Base-by-base conservation (phyloP, 2,329 filamentous ascomycete genomes). In the Beauveria varroae region DNA sequence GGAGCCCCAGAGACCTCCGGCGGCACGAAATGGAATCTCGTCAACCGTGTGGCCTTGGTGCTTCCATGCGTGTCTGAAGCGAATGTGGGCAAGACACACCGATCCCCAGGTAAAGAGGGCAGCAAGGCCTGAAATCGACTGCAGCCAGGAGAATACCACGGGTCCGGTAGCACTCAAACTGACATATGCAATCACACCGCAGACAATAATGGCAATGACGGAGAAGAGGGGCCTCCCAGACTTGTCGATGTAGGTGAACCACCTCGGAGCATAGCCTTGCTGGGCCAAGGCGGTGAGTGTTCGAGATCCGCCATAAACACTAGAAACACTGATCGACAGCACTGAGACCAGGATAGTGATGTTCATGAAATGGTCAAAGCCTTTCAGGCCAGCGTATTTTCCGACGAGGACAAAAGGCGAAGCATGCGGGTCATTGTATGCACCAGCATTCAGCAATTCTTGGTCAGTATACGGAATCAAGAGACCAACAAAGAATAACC, bases 31-130 rank as follows among this genome's bases (percentile, higher is more conserved):
- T 1, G 86, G 83, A n/a, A 90, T 80, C 72, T 89, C 86, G 57
- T 87, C 84, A 8, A 88, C 70, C 12, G 77, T 80, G 71, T 83
- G 85, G 44, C 85, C 85, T 63, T 87, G 80, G 37, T 75, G 71
- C 5, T 74, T 76, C 87, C 86, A 90, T 0, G 86, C 87, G 2
- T 72, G 68, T 41, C 87, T 84, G 79, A 89, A 88, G 22, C 87
- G 85, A 68, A 90, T 88, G 67, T 90, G 87, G 2, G 85, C 79
- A 3, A 87, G 73, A 67, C 86, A 88, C 67, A 89, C 88, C 44
- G 83, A 87, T 20, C 81, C 86, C 86, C 86, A 90, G 12, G 86
- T 86, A 70, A 88, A 88, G 49, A 90, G 78, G 14, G 84, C 82
- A 12, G 83, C 81, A 5, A 90, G 76, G 57, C 84, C 86, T 0